A percentile compares a stretch with the other conserved stretches of the same genome.
Conservation (phyloP, 2,329 filamentous ascomycete genomes). For the Colletotrichum agaves region DNA sequence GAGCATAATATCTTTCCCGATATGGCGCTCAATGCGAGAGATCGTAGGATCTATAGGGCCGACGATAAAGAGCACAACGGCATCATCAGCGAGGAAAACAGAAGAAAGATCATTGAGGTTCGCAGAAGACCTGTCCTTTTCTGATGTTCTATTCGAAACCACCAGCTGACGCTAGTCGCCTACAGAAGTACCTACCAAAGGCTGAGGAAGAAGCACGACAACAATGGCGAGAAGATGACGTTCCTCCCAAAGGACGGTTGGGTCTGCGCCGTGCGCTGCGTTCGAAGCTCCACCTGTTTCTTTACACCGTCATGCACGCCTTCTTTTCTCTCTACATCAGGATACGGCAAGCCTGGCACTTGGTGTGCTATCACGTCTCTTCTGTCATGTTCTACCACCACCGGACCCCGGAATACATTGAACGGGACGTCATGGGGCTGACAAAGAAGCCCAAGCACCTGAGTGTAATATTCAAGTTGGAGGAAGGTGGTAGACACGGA, state of each 20-base stretch:
- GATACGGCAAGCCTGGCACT: constrained; percentile 81
- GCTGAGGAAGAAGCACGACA: constrained; percentile 8
- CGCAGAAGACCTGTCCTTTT: constrained; percentile 21
- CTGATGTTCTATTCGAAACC: background rate
- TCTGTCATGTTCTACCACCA: constrained; percentile 95
- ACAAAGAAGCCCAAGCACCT: constrained; percentile 83
- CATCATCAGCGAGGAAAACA: constrained; percentile 50
- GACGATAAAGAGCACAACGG: constrained; percentile 50
- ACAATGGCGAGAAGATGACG: constrained; percentile 37
- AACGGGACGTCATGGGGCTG: constrained; percentile 82
- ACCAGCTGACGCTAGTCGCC: constrained; percentile 24
- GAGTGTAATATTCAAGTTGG: constrained; percentile 83
- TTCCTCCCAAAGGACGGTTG: constrained; percentile 54
- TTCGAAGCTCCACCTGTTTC: constrained; percentile 70
- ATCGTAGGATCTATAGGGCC: constrained; percentile 52
- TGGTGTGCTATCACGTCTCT: constrained; percentile 79
- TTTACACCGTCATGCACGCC: constrained; percentile 78
- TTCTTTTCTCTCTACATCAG: constrained; percentile 91
- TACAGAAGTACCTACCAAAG: constrained; percentile 44
- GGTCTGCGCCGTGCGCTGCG: constrained; percentile 71
- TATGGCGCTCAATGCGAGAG: constrained; percentile 46
- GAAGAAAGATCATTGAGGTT: constrained; percentile 51
- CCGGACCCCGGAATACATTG: constrained; percentile 91
- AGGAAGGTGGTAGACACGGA: constrained; percentile 74
- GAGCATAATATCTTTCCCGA: constrained; percentile 31